Evolutionary conservation across 1,284 basidiomycete species (phyloP).

Genomic region (Gastroboletus turbinatus): DNA sequence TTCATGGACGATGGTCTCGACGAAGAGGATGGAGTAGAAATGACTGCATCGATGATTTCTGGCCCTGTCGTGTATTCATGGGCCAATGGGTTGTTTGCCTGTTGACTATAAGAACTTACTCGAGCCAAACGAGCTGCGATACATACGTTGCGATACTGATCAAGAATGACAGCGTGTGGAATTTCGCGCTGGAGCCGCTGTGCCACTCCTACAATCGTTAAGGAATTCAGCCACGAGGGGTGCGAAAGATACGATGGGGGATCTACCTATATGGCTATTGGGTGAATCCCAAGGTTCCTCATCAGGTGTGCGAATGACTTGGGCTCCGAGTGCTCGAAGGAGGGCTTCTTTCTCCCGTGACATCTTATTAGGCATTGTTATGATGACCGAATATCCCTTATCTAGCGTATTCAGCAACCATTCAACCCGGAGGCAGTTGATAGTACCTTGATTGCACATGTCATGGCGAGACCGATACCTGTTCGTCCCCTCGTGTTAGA

Average conservation of each 20-base stretch:
- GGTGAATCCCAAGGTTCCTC: constrained; percentile 84
- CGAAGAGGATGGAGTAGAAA: constrained; percentile 58
- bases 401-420: constrained; percentile 75
- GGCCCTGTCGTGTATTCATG: constrained; percentile 87
- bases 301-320: constrained; percentile 93
- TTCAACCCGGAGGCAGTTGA: constrained; percentile 12
- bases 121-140: neutral
- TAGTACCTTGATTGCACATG: constrained; percentile 86
- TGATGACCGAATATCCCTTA: constrained; percentile 90
- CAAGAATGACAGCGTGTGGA: constrained; percentile 85
- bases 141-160: constrained; percentile 82
- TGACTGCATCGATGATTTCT: constrained; percentile 82
- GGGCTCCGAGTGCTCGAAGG: constrained; percentile 87
- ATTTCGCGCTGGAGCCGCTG: constrained; percentile 76
- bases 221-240: constrained; percentile 80
- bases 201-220: constrained; percentile 81
- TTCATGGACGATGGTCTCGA: constrained; percentile 60
- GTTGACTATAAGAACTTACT: constrained; percentile 5
- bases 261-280: constrained; percentile 87
- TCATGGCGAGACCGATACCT: constrained; percentile 91
- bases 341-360: constrained; percentile 93
- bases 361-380: constrained; percentile 97
- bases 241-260: constrained; percentile 30
- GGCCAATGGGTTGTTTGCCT: constrained; percentile 86
- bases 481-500: neutral